Evolutionary conservation across 2,329 filamentous ascomycete species (phyloP).

Genomic region (Stemphylium lycopersici): DNA sequence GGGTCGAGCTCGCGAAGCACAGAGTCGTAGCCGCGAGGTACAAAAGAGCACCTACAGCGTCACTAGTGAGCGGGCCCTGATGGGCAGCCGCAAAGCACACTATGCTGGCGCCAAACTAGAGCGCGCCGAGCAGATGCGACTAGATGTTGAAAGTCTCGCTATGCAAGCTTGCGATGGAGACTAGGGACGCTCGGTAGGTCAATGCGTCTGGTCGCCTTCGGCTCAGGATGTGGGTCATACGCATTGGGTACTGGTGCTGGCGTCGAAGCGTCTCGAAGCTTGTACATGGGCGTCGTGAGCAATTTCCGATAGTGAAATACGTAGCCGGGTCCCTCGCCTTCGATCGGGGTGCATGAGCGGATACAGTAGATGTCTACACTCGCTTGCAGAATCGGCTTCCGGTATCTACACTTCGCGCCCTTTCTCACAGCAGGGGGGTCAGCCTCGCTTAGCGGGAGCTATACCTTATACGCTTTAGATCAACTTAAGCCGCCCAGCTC

Average conservation of each 20-base stretch:
- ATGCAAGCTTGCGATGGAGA: conserved; percentile 5
- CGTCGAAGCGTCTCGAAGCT: too few species aligned
- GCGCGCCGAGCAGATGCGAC: conserved; percentile 7
- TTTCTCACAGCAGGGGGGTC: not conserved
- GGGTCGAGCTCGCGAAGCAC: too few species aligned
- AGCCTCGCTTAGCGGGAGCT: not conserved
- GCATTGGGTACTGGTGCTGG: too few species aligned
- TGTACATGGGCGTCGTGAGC: too few species aligned
- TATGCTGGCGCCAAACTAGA: conserved; percentile 2
- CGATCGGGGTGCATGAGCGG: too few species aligned
- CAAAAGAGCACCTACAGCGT: not conserved
- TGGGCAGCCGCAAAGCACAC: not conserved
- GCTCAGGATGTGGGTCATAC: not conserved
- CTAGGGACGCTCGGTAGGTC: not conserved
- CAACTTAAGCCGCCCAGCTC: not conserved
- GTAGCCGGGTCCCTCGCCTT: too few species aligned
- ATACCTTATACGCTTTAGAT: conserved; percentile 1
- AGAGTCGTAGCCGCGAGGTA: not conserved
- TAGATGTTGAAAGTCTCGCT: conserved; percentile 10
- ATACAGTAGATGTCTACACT: not conserved
- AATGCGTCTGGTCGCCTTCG: not conserved
- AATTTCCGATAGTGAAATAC: too few species aligned
- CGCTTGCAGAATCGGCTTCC: not conserved
- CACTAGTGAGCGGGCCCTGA: not conserved
- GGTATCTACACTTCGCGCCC: not conserved